Evolutionary conservation across 768 basidiomycete species (phyloP), one percentile per base, ranked within the genome.

Genomic region (Xanthoconium purpureum): DNA sequence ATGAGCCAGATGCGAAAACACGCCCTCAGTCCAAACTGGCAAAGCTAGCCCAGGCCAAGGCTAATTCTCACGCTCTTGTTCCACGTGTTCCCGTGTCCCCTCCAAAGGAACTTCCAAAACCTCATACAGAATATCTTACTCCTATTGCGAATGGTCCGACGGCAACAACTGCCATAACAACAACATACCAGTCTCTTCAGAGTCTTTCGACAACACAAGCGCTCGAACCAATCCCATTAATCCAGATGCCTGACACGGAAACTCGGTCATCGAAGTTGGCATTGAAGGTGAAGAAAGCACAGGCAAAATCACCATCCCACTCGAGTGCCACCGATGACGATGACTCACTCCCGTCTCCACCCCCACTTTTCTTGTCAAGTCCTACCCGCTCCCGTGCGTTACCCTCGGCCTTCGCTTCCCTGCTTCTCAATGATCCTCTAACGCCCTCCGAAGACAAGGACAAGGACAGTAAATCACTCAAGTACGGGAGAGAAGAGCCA

Each of bases 151-250:
- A 91, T 64, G 88, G 89, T 0, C 74, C 87, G 4, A 84, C 88
- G n/a, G 89, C 84, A 13, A 91, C 89, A 0, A 90, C 89, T 15
- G 89, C 89, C 2, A 91, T 91, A 64, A 91, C 89, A 0, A 91
- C 89, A 3, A 84, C 86, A 0, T 90, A 89, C 59, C 89, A 90
- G 57, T 83, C 85, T 8, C 75, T 90, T 30, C 80, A 80, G 65
- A 85, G 81, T 61, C 75, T 91, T 9, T 83, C 73, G 7, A 63
- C 67, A 5, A 12, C 56, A 4, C 81, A 32, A 75, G 37, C 50
- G n/a, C 49, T 54, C 47, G 62, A 63, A 6, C 45, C 59, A 39
- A 30, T 58, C 13, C 33, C 70, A 8, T 50, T 72, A 33, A 62
- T 72, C 44, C 66, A 59, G 47, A 64, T 71, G 70, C 68, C 72